These are phyloP conservation scores for Kwoniella heveanensis DNA, from an alignment of 768 basidiomycete species.

Conservation along the genomic window DNA sequence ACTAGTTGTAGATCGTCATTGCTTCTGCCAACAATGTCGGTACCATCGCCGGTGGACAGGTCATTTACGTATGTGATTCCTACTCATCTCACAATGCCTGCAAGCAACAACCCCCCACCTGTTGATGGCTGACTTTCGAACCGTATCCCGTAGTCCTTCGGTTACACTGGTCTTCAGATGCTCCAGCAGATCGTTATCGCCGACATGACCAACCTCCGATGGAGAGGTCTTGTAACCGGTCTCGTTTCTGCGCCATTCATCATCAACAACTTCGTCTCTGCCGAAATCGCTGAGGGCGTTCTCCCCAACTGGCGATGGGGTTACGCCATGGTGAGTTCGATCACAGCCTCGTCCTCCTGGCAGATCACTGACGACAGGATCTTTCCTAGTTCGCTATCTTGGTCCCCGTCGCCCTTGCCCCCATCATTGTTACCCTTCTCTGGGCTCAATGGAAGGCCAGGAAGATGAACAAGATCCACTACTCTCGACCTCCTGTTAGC, in stretches of 20 bases:
- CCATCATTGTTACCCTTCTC: constrained; percentile 53
- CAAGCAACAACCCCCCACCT: neutral
- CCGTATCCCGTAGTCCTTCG: constrained; percentile 22
- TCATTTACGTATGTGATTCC: constrained; percentile 58
- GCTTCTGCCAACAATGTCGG: constrained; percentile 46
- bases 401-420: constrained; percentile 52
- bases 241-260: constrained; percentile 55
- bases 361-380: no score
- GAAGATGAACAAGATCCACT: constrained; percentile 26
- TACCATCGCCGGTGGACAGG: constrained; percentile 47
- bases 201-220: constrained; percentile 58
- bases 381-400: constrained; percentile 52
- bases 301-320: constrained; percentile 57
- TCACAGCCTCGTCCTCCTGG: neutral
- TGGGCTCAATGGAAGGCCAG: constrained; percentile 55
- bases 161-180: constrained; percentile 56
- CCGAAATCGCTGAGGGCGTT: constrained; percentile 55
- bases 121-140: neutral
- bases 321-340: constrained; percentile 52
- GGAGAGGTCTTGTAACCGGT: constrained; percentile 48
- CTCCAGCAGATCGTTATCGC: constrained; percentile 58
- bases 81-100: constrained; percentile 20
- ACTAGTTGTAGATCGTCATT: constrained; percentile 34
- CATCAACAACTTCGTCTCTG: constrained; percentile 57
- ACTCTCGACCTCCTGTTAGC: constrained; percentile 13